Evolutionary conservation across 179 eudicot species (phyloP), one percentile per base, ranked within the genome.

Genomic region (Beta corolliflora): DNA sequence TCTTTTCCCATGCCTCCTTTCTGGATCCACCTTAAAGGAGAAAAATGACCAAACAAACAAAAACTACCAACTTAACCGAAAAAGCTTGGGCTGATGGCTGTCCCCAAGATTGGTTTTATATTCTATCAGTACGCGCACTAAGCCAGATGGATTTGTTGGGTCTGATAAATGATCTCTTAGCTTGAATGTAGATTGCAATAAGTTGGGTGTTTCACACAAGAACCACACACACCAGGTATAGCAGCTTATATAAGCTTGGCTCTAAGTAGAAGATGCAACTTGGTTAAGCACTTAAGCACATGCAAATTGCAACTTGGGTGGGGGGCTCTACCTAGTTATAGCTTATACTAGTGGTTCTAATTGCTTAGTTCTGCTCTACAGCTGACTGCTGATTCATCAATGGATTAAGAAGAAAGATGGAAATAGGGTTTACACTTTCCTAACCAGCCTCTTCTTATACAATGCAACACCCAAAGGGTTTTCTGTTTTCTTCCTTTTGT

Each of bases 1-100:
- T 71, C 83, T 70, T 75, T 86, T 79, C 76, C 86, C 87, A 86
- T 84, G 79, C 79, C n/a, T 29, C 4, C 83, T 73, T 68, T 58
- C 44, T 66, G 79, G 87, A 84, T 86, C 87, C 87, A 86, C 85
- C 69, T 50, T 81, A 58, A 7, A 1, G 10, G 29, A 61, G n/a
- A 58, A 58, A 58, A 15, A 58, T 5, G 19, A 58, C 21, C 63
- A 58, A 3, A 58, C 12, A 1, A 58, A 4, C 1, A 58, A 12
- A 19, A 13, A 0, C 21, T 58, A 58, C n/a, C 9, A 19, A 1
- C n/a, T 58, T 3, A 3, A 36, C 3, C 41, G 3, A 36, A 36
- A 36, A 36, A 31, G 36, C 3, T 36, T 36, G 1, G 1, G 41
- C 41, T 36, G 41, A 36, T 36, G 41, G 41, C 3, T 36, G 41